phyloP scores from a whole-genome alignment of 1,284 basidiomycete species.

The Ganoderma sp. region DNA sequence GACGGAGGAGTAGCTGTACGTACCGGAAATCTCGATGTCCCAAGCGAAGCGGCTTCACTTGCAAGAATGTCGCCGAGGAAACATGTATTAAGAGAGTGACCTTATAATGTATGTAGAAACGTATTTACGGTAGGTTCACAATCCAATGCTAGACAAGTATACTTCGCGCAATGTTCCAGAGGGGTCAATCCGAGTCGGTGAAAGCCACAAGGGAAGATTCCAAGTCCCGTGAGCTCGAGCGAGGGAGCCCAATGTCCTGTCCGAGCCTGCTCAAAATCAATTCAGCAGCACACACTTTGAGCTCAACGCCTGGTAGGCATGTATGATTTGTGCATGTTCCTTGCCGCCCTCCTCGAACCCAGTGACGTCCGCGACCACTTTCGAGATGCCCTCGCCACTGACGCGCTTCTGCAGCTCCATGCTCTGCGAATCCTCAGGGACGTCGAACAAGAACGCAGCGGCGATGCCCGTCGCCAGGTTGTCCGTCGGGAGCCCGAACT shows the following conservation, averaged over 20 bases:
- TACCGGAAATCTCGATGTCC: background rate
- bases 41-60: background rate
- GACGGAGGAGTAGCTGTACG: background rate
- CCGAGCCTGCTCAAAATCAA: background rate
- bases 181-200: background rate
- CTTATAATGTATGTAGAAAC: no score
- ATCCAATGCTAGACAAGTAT: background rate
- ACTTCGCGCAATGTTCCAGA: no score
- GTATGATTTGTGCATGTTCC: slow-evolving; percentile 34
- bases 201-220: background rate
- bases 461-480: slow-evolving; percentile 45
- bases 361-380: slow-evolving; percentile 37
- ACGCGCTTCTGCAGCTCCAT: slow-evolving; percentile 40
- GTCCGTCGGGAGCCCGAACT: slow-evolving; percentile 40
- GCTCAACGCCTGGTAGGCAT: slow-evolving; percentile 35
- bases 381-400: slow-evolving; percentile 36
- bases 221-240: background rate
- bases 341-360: slow-evolving; percentile 38
- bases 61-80: background rate
- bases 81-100: no score
- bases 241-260: background rate
- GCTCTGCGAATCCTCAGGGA: slow-evolving; percentile 43
- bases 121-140: no score
- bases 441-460: slow-evolving; percentile 44
- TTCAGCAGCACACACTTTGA: slow-evolving; percentile 13